Percentiles rank a stretch among this genome's conserved stretches.
Conservation (phyloP, 2,329 filamentous ascomycete genomes). For the Ceratocystis papillata region DNA sequence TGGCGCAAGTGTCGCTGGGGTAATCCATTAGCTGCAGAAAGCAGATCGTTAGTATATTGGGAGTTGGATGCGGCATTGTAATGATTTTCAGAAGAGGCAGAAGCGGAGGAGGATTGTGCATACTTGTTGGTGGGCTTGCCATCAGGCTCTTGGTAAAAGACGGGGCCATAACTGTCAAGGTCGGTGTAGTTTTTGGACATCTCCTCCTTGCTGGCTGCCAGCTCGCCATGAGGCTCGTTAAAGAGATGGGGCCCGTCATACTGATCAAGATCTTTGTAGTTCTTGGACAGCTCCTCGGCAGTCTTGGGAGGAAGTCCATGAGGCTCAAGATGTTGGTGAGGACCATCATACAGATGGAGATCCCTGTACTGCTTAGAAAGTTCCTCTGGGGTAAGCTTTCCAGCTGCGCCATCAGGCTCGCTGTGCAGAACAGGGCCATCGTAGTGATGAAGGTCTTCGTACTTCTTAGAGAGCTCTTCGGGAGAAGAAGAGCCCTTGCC, state of each 20-base stretch:
- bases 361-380: conserved; percentile 32
- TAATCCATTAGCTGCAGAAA: conserved; percentile 11
- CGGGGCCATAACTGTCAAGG: conserved; percentile 34
- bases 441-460: conserved; percentile 33
- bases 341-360: conserved; percentile 31
- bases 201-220: conserved; percentile 29
- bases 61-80: conserved; percentile 10
- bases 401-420: conserved; percentile 29
- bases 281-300: conserved; percentile 33
- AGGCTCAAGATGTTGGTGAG: conserved; percentile 16
- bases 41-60: conserved; percentile 17
- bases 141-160: conserved; percentile 33
- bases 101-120: conserved; percentile 5
- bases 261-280: conserved; percentile 32
- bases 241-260: conserved; percentile 29
- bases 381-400: conserved; percentile 26
- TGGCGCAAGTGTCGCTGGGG: not conserved
- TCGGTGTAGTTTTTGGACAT: conserved; percentile 35
- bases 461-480: conserved; percentile 33
- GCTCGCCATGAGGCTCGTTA: conserved; percentile 23
- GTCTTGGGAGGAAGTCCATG: conserved; percentile 24
- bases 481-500: conserved; percentile 26
- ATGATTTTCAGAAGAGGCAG: not conserved
- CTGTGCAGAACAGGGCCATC: conserved; percentile 28
- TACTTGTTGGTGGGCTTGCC: conserved; percentile 30